Conservation (phyloP, 1,284 basidiomycete genomes). For the Trichosporon faecale region DNA sequence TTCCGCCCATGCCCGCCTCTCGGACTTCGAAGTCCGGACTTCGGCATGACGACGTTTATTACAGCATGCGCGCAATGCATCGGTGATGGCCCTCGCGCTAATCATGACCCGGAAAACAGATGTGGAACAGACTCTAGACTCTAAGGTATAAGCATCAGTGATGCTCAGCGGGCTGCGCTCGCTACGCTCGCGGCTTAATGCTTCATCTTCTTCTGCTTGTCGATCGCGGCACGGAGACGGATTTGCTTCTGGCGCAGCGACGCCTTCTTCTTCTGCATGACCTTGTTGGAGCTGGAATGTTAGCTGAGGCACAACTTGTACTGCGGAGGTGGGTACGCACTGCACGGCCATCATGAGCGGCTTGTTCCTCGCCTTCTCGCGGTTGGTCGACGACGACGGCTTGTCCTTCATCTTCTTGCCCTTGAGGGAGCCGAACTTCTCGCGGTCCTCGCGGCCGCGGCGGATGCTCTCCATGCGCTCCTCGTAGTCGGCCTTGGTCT, state of each 20-base stretch:
- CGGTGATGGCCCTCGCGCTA: too few relatives aligned
- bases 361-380: conserved; percentile 85
- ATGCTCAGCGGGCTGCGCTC: too few relatives aligned
- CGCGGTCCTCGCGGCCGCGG: conserved; percentile 89
- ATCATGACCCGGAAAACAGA: too few relatives aligned
- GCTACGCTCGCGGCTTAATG: conserved; percentile 27
- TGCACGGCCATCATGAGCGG: conserved; percentile 85
- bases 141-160: not conserved
- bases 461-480: conserved; percentile 89
- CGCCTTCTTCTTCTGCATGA: conserved; percentile 76
- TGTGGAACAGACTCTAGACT: too few relatives aligned
- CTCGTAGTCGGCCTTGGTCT: conserved; percentile 88
- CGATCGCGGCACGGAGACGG: conserved; percentile 47
- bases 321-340: conserved; percentile 54
- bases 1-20: too few relatives aligned
- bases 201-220: conserved; percentile 52
- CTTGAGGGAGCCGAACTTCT: conserved; percentile 86
- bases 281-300: conserved; percentile 44
- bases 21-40: too few relatives aligned
- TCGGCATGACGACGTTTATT: too few relatives aligned
- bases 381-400: conserved; percentile 79
- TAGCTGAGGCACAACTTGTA: not conserved
- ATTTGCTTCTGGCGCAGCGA: conserved; percentile 71
- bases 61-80: too few relatives aligned
- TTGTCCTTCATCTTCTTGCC: conserved; percentile 81